Percentiles rank a stretch among this genome's conserved stretches.
Evolutionary conservation across 2,329 filamentous ascomycete species (phyloP).

Genomic region (Verticillium klebahnii): DNA sequence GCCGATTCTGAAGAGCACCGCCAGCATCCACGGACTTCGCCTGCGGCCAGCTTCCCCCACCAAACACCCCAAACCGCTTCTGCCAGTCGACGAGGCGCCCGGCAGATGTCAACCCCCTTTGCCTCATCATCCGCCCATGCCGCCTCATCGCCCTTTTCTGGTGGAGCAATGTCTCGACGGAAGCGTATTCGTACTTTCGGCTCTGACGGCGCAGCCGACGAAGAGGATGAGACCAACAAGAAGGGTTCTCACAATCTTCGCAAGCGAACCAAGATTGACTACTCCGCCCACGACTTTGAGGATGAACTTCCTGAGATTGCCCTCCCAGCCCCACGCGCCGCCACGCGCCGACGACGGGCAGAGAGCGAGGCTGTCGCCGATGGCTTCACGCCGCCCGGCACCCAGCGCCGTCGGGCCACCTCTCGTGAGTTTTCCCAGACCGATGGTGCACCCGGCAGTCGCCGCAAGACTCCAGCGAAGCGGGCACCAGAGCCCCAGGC

Average conservation of each 20-base stretch:
- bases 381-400: conserved; percentile 6
- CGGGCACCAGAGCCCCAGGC: conserved; percentile 25
- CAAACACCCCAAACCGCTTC: conserved; percentile 13
- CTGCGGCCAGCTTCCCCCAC: conserved; percentile 4
- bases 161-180: conserved; percentile 7
- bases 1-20: neutral
- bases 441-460: conserved; percentile 13
- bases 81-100: conserved; percentile 7
- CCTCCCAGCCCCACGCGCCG: conserved; percentile 16
- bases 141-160: neutral
- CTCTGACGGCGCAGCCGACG: conserved; percentile 21
- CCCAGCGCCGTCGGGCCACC: conserved; percentile 10
- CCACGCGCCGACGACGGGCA: conserved; percentile 22
- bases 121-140: neutral
- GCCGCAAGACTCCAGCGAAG: conserved; percentile 34
- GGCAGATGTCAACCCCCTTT: neutral
- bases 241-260: conserved; percentile 57
- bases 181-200: conserved; percentile 10
- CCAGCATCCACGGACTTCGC: conserved; percentile 4
- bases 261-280: conserved; percentile 52
- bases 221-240: conserved; percentile 43
- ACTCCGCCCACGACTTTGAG: conserved; percentile 48
- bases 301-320: conserved; percentile 32
- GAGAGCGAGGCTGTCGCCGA: conserved; percentile 16
- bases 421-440: conserved; percentile 11